These are phyloP conservation scores for Periconia sp. DNA, from an alignment of 2,329 filamentous ascomycete genomes.

Conservation along the genomic window DNA sequence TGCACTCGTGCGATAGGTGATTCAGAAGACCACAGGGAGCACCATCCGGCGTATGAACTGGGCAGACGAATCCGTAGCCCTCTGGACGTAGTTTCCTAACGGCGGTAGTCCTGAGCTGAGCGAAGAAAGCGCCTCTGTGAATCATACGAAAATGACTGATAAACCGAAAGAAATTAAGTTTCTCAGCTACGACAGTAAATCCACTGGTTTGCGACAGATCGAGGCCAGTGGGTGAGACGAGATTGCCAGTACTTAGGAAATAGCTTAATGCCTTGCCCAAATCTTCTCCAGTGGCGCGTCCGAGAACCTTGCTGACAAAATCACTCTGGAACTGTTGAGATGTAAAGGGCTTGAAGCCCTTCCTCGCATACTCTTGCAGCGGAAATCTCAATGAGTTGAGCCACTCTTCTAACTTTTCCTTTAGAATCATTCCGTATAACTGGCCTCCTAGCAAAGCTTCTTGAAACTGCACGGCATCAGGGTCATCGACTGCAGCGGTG, in stretches of 20 bases:
- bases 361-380: constrained; percentile 58
- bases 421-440: constrained; percentile 91
- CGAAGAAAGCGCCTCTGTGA: constrained; percentile 98
- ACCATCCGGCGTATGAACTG: constrained; percentile 96
- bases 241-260: constrained; percentile 92
- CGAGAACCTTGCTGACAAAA: constrained; percentile 76
- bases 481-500: constrained; percentile 91
- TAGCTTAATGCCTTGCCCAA: constrained; percentile 77
- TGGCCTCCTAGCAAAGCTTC: constrained; percentile 93
- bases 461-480: constrained; percentile 94
- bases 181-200: constrained; percentile 95
- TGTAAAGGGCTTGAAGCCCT: constrained; percentile 62
- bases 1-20: constrained; percentile 93
- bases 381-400: constrained; percentile 64
- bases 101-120: constrained; percentile 93
- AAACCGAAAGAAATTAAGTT: constrained; percentile 98
- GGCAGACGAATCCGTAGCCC: constrained; percentile 97
- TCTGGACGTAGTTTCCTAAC: constrained; percentile 94
- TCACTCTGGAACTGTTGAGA: constrained; percentile 75
- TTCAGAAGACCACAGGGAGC: constrained; percentile 92
- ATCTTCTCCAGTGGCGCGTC: constrained; percentile 77
- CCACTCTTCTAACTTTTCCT: constrained; percentile 91
- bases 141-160: constrained; percentile 99
- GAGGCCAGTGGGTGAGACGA: constrained; percentile 86
- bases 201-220: constrained; percentile 94